phyloP scores from a whole-genome alignment of 352 stramenopile genomes.

The Pythium myriotylum region DNA sequence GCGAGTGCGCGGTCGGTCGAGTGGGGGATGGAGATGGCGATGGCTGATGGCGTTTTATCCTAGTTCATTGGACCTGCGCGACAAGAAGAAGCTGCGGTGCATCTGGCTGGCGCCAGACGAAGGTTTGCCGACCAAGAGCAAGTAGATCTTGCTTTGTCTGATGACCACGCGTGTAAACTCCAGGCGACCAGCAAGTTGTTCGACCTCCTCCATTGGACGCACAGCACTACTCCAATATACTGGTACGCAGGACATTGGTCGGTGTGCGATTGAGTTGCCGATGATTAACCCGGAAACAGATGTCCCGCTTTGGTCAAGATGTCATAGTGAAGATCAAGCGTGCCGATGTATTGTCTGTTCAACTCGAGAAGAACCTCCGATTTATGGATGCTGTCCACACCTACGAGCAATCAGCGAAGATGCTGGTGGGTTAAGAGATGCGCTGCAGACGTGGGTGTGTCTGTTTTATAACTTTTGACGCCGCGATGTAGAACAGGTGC shows the following conservation, averaged over 20 bases:
- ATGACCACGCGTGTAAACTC: no score
- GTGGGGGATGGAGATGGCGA: neutral
- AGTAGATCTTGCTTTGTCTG: no score
- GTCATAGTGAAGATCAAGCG: constrained; percentile 65
- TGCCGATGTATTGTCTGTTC: constrained; percentile 52
- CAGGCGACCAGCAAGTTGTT: constrained; percentile 64
- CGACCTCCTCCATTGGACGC: constrained; percentile 54
- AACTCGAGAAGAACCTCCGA: constrained; percentile 60
- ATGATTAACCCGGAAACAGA: constrained; percentile 26
- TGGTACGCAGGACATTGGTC: constrained; percentile 24
- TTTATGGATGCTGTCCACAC: constrained; percentile 77
- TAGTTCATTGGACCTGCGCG: constrained; percentile 52
- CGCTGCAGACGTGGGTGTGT: no score
- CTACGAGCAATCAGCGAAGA: constrained; percentile 70
- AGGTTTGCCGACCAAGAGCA: no score
- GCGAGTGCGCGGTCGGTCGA: no score
- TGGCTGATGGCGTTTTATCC: neutral
- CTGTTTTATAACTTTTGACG: neutral
- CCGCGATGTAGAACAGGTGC: constrained; percentile 43
- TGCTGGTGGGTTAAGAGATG: constrained; percentile 49
- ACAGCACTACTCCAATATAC: constrained; percentile 66
- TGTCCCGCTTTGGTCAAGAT: constrained; percentile 59
- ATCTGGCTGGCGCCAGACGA: constrained; percentile 74
- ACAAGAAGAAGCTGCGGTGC: constrained; percentile 68
- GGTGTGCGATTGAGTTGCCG: neutral